Evolutionary conservation across 139 green algal genomes (phyloP).

Genomic region (Gonium pectorale): DNA sequence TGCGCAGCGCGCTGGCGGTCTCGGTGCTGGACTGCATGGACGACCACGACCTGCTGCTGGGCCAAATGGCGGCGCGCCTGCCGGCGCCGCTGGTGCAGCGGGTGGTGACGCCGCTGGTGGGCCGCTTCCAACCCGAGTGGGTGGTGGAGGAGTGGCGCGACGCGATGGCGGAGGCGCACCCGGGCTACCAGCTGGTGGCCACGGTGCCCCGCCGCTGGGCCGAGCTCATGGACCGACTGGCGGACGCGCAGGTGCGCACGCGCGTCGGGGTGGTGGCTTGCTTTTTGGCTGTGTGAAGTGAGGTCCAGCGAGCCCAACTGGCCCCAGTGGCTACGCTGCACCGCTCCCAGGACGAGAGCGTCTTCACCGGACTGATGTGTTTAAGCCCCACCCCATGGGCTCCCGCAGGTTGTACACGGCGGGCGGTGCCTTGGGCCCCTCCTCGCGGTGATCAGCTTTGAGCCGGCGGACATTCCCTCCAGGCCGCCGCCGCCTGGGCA

Average conservation of each 20-base stretch:
- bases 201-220: neutral
- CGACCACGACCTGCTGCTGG: conserved; percentile 20
- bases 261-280: too few relatives aligned
- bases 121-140: conserved; percentile 13
- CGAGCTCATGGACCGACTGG: conserved; percentile 4
- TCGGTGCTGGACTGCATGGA: conserved; percentile 39
- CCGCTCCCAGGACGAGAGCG: too few relatives aligned
- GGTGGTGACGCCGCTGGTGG: conserved; percentile 26
- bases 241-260: neutral
- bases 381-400: too few relatives aligned
- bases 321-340: too few relatives aligned
- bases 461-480: too few relatives aligned
- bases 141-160: conserved; percentile 30
- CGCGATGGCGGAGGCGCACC: conserved; percentile 11
- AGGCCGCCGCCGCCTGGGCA: too few relatives aligned
- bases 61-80: neutral
- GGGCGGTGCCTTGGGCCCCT: too few relatives aligned
- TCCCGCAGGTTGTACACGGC: too few relatives aligned
- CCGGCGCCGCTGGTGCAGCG: conserved; percentile 11
- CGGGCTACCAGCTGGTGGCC: neutral
- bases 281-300: too few relatives aligned
- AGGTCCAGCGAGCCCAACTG: too few relatives aligned
- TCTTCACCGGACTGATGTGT: too few relatives aligned
- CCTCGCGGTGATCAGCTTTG: too few relatives aligned
- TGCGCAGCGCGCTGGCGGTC: conserved; percentile 1